These are phyloP conservation scores for Atalantia buxifolia DNA, from an alignment of 345 rosid species.

Conservation along the genomic window DNA sequence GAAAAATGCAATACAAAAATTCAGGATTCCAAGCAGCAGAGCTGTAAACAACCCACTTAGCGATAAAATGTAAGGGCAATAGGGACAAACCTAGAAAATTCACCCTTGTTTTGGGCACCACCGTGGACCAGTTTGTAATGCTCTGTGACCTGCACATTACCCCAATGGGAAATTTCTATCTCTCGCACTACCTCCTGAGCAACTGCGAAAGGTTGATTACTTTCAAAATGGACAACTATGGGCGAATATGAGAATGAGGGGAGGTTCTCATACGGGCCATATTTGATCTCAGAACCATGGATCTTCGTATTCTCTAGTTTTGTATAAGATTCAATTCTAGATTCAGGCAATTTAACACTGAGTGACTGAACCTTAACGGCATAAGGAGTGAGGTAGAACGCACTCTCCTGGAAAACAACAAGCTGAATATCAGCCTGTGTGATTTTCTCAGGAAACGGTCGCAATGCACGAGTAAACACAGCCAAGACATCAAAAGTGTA, in stretches of 20 bases:
- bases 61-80: neutral
- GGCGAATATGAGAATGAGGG: conserved; percentile 66
- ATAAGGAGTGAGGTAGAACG: conserved; percentile 76
- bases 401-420: conserved; percentile 74
- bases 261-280: conserved; percentile 78
- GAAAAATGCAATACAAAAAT: conserved; percentile 9
- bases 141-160: conserved; percentile 86
- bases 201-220: conserved; percentile 77
- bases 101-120: conserved; percentile 88
- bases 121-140: conserved; percentile 71
- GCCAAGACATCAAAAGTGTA: conserved; percentile 59
- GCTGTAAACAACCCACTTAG: neutral
- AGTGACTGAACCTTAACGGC: conserved; percentile 67
- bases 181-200: conserved; percentile 78
- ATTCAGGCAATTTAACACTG: conserved; percentile 60
- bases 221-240: conserved; percentile 77
- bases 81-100: conserved; percentile 69
- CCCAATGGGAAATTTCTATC: conserved; percentile 97
- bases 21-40: neutral
- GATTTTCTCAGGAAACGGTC: conserved; percentile 83
- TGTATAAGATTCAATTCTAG: conserved; percentile 77
- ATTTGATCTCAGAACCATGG: conserved; percentile 78
- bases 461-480: conserved; percentile 57
- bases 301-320: conserved; percentile 61
- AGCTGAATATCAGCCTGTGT: conserved; percentile 87